These are phyloP conservation scores for Pseudoneurospora amorphoporcata DNA, from an alignment of 495 filamentous ascomycete species.

Conservation along the genomic window DNA sequence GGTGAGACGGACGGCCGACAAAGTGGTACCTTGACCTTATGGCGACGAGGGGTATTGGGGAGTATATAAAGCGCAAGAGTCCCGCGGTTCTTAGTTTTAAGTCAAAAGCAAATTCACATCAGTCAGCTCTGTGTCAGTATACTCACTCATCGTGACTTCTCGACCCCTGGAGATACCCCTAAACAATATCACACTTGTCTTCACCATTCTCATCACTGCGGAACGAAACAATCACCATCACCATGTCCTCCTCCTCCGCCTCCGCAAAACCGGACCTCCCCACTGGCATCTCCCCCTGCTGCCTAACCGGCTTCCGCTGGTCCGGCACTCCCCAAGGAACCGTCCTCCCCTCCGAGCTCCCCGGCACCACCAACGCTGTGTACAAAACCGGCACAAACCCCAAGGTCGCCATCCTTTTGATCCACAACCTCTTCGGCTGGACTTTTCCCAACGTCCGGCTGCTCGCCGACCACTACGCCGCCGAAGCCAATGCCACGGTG, in stretches of 20 bases:
- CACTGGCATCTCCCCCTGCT: conserved; percentile 16
- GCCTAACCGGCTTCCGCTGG: conserved; percentile 37
- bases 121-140: neutral
- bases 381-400: conserved; percentile 37
- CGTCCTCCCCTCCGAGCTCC: conserved; percentile 20
- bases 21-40: neutral
- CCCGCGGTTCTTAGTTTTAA: neutral
- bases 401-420: conserved; percentile 40
- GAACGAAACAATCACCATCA: neutral
- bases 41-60: too few relatives aligned
- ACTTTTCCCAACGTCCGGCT: conserved; percentile 44
- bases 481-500: conserved; percentile 39
- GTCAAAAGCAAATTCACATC: neutral
- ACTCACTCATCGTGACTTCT: neutral
- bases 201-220: neutral
- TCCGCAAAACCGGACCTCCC: neutral
- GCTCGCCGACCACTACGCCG: conserved; percentile 46
- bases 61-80: neutral
- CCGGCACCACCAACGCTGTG: conserved; percentile 21
- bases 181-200: neutral
- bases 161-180: neutral
- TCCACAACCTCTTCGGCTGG: conserved; percentile 54
- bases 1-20: neutral
- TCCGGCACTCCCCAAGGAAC: conserved; percentile 33
- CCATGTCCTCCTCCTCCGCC: neutral